A percentile compares a stretch with the other conserved stretches of the same genome.
These are phyloP conservation scores for Alternaria sp. DNA, from an alignment of 2,329 filamentous ascomycete genomes.

Conservation along the genomic window DNA sequence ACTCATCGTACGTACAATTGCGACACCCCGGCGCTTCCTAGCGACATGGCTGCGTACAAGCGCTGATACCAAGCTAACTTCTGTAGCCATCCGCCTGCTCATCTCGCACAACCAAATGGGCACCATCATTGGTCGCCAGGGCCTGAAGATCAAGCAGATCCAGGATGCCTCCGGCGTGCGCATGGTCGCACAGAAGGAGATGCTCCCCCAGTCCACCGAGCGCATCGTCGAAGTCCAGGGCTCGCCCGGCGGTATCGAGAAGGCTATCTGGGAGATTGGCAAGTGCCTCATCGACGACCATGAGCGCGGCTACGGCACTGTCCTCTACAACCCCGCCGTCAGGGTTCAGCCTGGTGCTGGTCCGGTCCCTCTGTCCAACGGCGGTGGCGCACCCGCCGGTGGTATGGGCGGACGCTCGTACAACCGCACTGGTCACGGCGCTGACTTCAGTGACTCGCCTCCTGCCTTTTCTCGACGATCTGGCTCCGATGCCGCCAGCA, in stretches of 20 bases:
- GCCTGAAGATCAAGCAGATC: slow-evolving; percentile 99
- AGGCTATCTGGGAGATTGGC: slow-evolving; percentile 97
- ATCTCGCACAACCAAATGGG: slow-evolving; percentile 99
- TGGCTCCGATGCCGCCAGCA: slow-evolving; percentile 78
- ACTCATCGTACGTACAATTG: slow-evolving; percentile 80
- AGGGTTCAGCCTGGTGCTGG: slow-evolving; percentile 73
- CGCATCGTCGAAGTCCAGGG: slow-evolving; percentile 97
- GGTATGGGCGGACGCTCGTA: slow-evolving; percentile 67
- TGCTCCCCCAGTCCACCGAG: slow-evolving; percentile 98
- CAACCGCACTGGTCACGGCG: slow-evolving; percentile 93
- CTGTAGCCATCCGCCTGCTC: slow-evolving; percentile 87
- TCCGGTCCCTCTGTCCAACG: slow-evolving; percentile 58
- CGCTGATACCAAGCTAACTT: slow-evolving; percentile 23
- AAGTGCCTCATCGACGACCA: slow-evolving; percentile 98
- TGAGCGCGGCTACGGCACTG: slow-evolving; percentile 95
- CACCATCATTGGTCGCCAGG: slow-evolving; percentile 95
- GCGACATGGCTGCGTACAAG: neutral
- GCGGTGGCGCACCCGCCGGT: slow-evolving; percentile 59
- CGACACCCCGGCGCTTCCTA: neutral
- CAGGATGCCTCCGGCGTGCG: slow-evolving; percentile 95
- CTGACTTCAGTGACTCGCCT: slow-evolving; percentile 89
- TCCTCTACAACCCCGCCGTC: slow-evolving; percentile 95
- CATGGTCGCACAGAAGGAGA: slow-evolving; percentile 99
- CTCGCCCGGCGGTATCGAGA: slow-evolving; percentile 91
- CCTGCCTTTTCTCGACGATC: slow-evolving; percentile 76